These are phyloP conservation scores for Tylopilus balloui DNA, from an alignment of 768 basidiomycete genomes.

Conservation along the genomic window DNA sequence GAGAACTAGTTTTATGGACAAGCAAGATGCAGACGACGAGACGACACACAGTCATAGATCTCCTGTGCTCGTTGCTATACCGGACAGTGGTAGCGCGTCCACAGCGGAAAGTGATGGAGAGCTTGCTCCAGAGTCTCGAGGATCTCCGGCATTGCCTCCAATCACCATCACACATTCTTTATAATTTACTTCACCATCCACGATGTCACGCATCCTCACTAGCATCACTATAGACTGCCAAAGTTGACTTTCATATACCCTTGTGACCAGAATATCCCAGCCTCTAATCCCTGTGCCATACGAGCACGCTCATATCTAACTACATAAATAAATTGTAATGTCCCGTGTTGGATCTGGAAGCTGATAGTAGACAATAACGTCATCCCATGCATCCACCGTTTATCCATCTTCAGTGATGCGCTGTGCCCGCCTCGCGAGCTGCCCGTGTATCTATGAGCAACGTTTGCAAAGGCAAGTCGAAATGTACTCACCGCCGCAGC, in stretches of 20 bases:
- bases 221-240: slow-evolving; percentile 23
- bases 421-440: slow-evolving; percentile 80
- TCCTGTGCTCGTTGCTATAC: slow-evolving; percentile 18
- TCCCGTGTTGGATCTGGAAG: slow-evolving; percentile 2
- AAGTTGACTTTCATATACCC: slow-evolving; percentile 27
- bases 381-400: not conserved
- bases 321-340: slow-evolving; percentile 7
- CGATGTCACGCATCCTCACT: slow-evolving; percentile 8
- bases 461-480: not conserved
- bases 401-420: slow-evolving; percentile 47
- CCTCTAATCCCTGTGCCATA: slow-evolving; percentile 8
- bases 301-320: slow-evolving; percentile 12
- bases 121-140: slow-evolving; percentile 12
- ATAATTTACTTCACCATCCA: slow-evolving; percentile 12
- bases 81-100: slow-evolving; percentile 14
- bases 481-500: slow-evolving; percentile 66
- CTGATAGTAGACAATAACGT: not conserved
- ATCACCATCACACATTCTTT: slow-evolving; percentile 43
- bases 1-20: slow-evolving; percentile 11
- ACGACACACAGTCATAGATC: slow-evolving; percentile 21
- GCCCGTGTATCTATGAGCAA: slow-evolving; percentile 4
- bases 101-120: slow-evolving; percentile 29
- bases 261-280: slow-evolving; percentile 16
- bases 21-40: slow-evolving; percentile 29
- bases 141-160: slow-evolving; percentile 32